Evolutionary conservation across 169 alveolate genomes (phyloP), one percentile per base, ranked within the genome.

Genomic region (Cyclospora cayetanensis): DNA sequence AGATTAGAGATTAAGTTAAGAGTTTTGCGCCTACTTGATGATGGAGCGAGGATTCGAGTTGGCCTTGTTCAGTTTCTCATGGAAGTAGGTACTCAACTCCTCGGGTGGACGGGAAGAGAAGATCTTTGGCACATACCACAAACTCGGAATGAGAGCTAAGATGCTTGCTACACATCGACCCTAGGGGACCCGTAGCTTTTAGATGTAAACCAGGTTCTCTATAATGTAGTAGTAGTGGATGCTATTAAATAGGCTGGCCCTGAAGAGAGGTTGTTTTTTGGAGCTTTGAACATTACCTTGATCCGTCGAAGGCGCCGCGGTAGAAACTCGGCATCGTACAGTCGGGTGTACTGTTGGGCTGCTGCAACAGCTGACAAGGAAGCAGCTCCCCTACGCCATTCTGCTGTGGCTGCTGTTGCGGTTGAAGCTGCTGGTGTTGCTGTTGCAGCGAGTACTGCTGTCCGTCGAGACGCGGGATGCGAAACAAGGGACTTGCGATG

Each of bases 31-130:
- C 27, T 39, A 86, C 92, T 86, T 86, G 85, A 86, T 68, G 25
- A 86, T 41, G 2, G 92, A 43, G 39, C 92, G 46, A n/a, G 92
- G 92, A 53, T 86, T 86, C 15, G 87, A 68, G 42, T 86, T 55
- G 1, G 92, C 92, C 27, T 43, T 27, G 76, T 86, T 60, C 20
- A 86, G 74, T n/a, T 34, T 68, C 92, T 86, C 77, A 63, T 86
- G 92, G 31, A 31, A 86, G 46, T 66, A 39, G 31, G 66, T 34
- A 9, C 84, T 52, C 50, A 85, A 29, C 4, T 42, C 53, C 29
- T 63, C 46, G 52, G 46, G 46, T 7, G 82, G 82, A 4, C 46
- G 82, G 1, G 82, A 68, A 68, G 82, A 68, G 35, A 68, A 68
- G 11, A 68, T 25, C 82, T 68, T 1, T n/a, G 31, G 35, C 12